phyloP scores from a whole-genome alignment of 2,329 filamentous ascomycete genomes.

The Alternaria arbusti region DNA sequence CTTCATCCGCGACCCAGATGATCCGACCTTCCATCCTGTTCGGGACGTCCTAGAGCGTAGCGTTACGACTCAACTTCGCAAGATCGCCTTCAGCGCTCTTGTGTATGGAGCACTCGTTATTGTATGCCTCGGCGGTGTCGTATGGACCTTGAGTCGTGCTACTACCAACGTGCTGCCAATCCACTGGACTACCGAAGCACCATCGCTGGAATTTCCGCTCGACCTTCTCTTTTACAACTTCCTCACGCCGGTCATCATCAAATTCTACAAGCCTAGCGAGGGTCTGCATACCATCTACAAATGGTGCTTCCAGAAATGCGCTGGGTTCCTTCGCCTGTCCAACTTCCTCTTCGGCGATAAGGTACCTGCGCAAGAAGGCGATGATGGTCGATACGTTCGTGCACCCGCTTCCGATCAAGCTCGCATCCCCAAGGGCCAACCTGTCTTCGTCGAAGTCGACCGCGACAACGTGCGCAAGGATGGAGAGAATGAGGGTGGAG shows the following conservation, averaged over 20 bases:
- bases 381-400: constrained; percentile 82
- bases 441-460: constrained; percentile 80
- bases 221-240: constrained; percentile 98
- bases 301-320: constrained; percentile 95
- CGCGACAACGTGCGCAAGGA: constrained; percentile 71
- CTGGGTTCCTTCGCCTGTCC: constrained; percentile 77
- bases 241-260: constrained; percentile 85
- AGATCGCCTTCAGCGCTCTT: constrained; percentile 94
- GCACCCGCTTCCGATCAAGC: constrained; percentile 96
- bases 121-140: constrained; percentile 90
- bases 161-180: constrained; percentile 81
- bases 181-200: constrained; percentile 90
- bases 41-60: constrained; percentile 94
- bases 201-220: constrained; percentile 90
- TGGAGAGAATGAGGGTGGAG: constrained; percentile 54
- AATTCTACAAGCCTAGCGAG: constrained; percentile 83
- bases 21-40: constrained; percentile 97
- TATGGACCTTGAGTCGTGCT: constrained; percentile 81
- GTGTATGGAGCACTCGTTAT: constrained; percentile 95
- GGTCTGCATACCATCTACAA: constrained; percentile 84
- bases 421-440: constrained; percentile 83
- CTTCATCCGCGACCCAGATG: constrained; percentile 97
- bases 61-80: constrained; percentile 89
- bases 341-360: constrained; percentile 93
- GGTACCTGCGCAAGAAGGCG: constrained; percentile 80